A percentile compares a stretch with the other conserved stretches of the same genome.
These are phyloP conservation scores for Bjerkandera adusta DNA, from an alignment of 1,284 basidiomycete genomes.

Conservation along the genomic window DNA sequence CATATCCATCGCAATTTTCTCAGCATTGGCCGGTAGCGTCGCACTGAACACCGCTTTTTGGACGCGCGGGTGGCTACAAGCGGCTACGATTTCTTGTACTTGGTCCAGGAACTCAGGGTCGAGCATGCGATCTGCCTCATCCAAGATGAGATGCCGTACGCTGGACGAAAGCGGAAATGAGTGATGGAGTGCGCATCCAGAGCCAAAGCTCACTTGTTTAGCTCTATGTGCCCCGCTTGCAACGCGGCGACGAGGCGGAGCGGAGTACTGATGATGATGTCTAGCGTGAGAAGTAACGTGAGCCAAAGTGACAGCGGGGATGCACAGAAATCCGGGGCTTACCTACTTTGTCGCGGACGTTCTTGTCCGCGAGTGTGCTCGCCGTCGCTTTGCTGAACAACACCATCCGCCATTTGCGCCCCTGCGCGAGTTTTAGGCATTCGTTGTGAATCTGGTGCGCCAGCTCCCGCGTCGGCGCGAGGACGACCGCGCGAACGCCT, in stretches of 20 bases:
- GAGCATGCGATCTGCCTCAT: conserved; percentile 91
- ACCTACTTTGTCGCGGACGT: conserved; percentile 73
- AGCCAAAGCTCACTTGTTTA: conserved; percentile 61
- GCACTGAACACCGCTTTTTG: conserved; percentile 95
- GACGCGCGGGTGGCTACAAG: conserved; percentile 71
- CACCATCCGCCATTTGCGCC: conserved; percentile 81
- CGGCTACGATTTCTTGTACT: conserved; percentile 83
- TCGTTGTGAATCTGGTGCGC: conserved; percentile 96
- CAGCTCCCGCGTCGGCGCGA: conserved; percentile 95
- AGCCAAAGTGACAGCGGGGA: no score
- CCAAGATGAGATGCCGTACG: conserved; percentile 81
- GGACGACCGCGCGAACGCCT: conserved; percentile 78
- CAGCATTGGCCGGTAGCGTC: conserved; percentile 87
- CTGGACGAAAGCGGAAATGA: conserved; percentile 37
- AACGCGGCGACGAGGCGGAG: conserved; percentile 75
- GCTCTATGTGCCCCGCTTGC: conserved; percentile 61
- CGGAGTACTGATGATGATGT: conserved; percentile 82
- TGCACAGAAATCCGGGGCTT: no score
- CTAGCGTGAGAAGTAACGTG: conserved; percentile 43
- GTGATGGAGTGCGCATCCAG: conserved; percentile 3
- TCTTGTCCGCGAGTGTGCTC: conserved; percentile 66
- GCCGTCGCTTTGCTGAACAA: conserved; percentile 87
- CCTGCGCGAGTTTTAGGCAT: conserved; percentile 78
- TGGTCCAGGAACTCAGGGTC: conserved; percentile 89
- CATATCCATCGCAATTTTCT: conserved; percentile 86